Base-by-base conservation (phyloP, 345 rosid species). In the Lepidium sativum region DNA sequence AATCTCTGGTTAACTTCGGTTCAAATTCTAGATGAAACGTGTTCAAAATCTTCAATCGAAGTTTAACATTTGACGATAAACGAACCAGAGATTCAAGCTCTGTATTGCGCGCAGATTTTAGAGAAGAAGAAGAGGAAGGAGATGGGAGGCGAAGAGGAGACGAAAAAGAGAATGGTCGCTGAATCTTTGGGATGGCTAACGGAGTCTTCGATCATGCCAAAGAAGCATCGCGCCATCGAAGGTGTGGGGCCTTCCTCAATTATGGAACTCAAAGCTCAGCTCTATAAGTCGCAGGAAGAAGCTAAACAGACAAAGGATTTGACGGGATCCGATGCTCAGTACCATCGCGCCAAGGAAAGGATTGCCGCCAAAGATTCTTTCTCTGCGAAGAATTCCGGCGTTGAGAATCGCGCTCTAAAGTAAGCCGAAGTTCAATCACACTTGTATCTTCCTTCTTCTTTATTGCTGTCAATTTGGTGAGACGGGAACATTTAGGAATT, bases 111-210 rank as follows among this genome's bases (percentile, higher is more conserved):
- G 17, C 8, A 48, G 9, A 68, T 34, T 47, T 8, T 27, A 34
- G 43, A 44, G 50, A 3, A 42, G 61, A 9, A 33, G 38, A 11
- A 10, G 65, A 40, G 10, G 51, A 40, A 48, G 37, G 52, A 62
- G 35, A 74, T 67, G 77, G 73, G 6, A 74, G 81, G 59, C 21
- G 86, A 74, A 37, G 84, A 72, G 35, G 68, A 70, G 25, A 80
- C 72, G 79, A 87, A 69, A 77, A 82, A 82, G 79, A 78, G 92
- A 65, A 83, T 74, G 58, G 78, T 70, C 74, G 85, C 79, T 73
- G 99, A 94, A 74, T 90, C 97, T 25, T 67, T 88, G 58, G 99
- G 96, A 82, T 94, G 99, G 99, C 63, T 90, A 23, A 90, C 96
- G 76, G 97, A 94, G 63, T 94, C 97, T 2, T 69, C 96, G 2